A percentile compares a stretch with the other conserved stretches of the same genome.
phyloP scores from a whole-genome alignment of 371 early-diverging fungal species.

The Parasitella parasitica region DNA sequence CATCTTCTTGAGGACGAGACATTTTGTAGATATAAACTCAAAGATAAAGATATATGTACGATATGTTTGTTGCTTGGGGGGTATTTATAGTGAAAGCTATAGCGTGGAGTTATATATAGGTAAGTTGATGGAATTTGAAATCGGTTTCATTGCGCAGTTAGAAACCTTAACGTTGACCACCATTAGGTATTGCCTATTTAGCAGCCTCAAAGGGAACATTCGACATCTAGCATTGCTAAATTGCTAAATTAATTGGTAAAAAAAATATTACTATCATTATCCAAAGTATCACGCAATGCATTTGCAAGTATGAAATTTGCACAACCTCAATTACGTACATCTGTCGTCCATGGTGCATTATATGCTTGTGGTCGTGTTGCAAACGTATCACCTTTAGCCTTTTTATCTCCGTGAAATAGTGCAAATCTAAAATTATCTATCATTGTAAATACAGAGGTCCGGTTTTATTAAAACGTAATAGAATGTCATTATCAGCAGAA shows the following conservation, averaged over 20 bases:
- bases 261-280: neutral
- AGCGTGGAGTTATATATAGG: neutral
- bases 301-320: neutral
- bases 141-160: neutral
- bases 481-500: neutral
- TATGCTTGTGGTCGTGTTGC: neutral
- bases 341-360: neutral
- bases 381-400: neutral
- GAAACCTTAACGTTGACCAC: no score
- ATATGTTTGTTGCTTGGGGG: no score
- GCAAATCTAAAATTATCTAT: neutral
- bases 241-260: neutral
- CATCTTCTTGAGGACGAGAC: constrained; percentile 5
- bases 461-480: neutral
- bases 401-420: neutral
- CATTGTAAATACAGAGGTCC: no score
- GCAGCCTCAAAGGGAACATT: no score
- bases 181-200: no score
- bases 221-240: no score
- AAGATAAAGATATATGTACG: no score
- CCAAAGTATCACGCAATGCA: neutral
- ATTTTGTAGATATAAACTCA: neutral
- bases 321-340: neutral
- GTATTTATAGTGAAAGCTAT: no score
- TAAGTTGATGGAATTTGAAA: no score